phyloP scores from a whole-genome alignment of 495 filamentous ascomycete species.

The Elasticomyces elasticus region DNA sequence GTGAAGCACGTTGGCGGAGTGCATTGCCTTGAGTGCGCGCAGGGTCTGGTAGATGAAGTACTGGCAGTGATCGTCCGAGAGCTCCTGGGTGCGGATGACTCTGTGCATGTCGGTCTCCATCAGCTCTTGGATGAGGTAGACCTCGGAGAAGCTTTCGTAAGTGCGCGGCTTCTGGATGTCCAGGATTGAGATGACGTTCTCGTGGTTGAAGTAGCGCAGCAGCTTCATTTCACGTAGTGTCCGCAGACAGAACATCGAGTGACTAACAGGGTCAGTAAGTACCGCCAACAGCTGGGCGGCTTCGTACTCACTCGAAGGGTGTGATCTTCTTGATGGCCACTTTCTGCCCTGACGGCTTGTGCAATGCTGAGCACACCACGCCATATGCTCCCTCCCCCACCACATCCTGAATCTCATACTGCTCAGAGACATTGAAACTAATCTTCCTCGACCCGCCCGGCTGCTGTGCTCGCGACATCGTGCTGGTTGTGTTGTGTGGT shows the following conservation, averaged over 20 bases:
- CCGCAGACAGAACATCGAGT: constrained; percentile 68
- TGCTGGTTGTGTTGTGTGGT: constrained; percentile 1
- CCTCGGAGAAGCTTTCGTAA: constrained; percentile 93
- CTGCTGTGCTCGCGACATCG: constrained; percentile 27
- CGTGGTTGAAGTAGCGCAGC: constrained; percentile 97
- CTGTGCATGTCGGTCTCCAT: constrained; percentile 99
- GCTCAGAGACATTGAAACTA: constrained; percentile 98
- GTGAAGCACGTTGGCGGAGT: constrained; percentile 95
- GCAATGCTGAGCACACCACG: constrained; percentile 95
- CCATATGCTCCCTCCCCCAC: constrained; percentile 98
- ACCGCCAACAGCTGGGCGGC: background rate
- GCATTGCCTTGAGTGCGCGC: constrained; percentile 91
- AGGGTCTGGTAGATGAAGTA: constrained; percentile 45
- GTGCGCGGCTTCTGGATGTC: constrained; percentile 97
- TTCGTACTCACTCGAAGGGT: constrained; percentile 68
- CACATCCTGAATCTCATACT: constrained; percentile 99
- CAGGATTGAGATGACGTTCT: constrained; percentile 99
- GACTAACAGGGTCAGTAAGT: constrained; percentile 1
- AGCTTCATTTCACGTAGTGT: constrained; percentile 99
- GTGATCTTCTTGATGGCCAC: constrained; percentile 99
- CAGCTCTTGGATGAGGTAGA: constrained; percentile 98
- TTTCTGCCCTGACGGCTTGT: constrained; percentile 97
- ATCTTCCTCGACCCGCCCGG: constrained; percentile 72
- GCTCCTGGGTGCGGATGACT: constrained; percentile 76
- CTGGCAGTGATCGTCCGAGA: constrained; percentile 72